These are phyloP conservation scores for Ephemerocybe angulata DNA, from an alignment of 768 basidiomycete species.

Conservation along the genomic window DNA sequence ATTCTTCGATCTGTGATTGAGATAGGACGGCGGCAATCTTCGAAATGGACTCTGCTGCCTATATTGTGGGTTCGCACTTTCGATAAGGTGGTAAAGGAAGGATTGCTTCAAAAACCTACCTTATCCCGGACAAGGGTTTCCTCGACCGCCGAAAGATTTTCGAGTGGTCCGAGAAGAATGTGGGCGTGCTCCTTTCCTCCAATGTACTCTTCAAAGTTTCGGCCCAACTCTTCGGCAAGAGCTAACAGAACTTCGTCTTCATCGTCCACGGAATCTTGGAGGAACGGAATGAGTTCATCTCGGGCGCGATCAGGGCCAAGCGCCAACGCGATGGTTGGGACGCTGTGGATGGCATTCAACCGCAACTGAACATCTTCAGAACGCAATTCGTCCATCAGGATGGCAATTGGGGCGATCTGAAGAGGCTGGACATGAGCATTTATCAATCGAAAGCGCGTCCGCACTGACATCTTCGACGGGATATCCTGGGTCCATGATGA, in stretches of 20 bases:
- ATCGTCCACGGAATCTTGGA: slow-evolving; percentile 98
- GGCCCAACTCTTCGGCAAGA: slow-evolving; percentile 91
- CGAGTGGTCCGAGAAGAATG: slow-evolving; percentile 84
- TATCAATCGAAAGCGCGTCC: slow-evolving; percentile 14
- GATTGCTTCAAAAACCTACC: slow-evolving; percentile 42
- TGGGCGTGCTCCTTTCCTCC: slow-evolving; percentile 88
- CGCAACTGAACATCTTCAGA: slow-evolving; percentile 97
- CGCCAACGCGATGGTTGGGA: slow-evolving; percentile 96
- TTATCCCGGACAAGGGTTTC: slow-evolving; percentile 98
- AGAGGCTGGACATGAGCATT: slow-evolving; percentile 18
- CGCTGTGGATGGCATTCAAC: slow-evolving; percentile 93
- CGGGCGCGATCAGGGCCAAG: slow-evolving; percentile 93
- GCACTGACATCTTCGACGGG: slow-evolving; percentile 63
- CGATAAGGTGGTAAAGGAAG: slow-evolving; percentile 9
- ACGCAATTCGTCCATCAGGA: slow-evolving; percentile 96
- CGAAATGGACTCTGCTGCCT: slow-evolving; percentile 96
- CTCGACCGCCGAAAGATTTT: slow-evolving; percentile 94
- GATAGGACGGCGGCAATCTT: slow-evolving; percentile 80
- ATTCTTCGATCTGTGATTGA: slow-evolving; percentile 77
- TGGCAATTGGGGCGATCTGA: slow-evolving; percentile 90
- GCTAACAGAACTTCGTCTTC: slow-evolving; percentile 98
- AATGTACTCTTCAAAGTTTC: slow-evolving; percentile 89
- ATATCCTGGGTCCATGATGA: slow-evolving; percentile 62
- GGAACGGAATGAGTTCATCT: slow-evolving; percentile 93
- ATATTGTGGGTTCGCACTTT: slow-evolving; percentile 7